Evolutionary conservation across 257 asterid species (phyloP), one percentile per base, ranked within the genome.

Genomic region (Echites panduratus): DNA sequence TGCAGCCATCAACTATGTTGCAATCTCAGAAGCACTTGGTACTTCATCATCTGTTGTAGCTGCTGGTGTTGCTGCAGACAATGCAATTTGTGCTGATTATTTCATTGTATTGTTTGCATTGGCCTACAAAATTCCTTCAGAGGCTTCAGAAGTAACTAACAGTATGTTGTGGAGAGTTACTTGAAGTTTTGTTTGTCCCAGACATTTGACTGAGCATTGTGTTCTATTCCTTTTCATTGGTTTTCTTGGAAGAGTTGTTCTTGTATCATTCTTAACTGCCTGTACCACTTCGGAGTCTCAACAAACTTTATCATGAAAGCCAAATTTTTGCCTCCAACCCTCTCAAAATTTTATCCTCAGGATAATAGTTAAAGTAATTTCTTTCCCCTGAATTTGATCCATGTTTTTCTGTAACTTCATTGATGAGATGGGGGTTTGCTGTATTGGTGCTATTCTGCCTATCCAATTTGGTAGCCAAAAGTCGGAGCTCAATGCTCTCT

Each of bases 51-150:
- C 96, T 52, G 88, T 92, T 73, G 73, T 89, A 67, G 93, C 97
- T 62, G 96, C 96, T 12, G 96, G 97, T 65, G 90, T 92, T 68
- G 97, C 92, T 71, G 96, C 97, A n/a, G 96, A 92, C 82, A 92
- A 92, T 72, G 93, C 88, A 70, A 85, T 89, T 63, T 86, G 90
- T 81, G 96, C 89, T 48, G 6, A 86, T 45, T 92, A 92, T 80
- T 92, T 92, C 67, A 71, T 92, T 71, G 82, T 80, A 58, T 77
- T 92, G 74, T 92, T 92, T 80, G 85, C 87, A 7, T 76, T 92
- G 74, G 90, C 96, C 73, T 88, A 92, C 72, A 88, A 88, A 82
- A 85, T 92, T 66, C 95, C 96, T 75, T 73, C 92, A 2, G 96
- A 92, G 79, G 81, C 83, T 52, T 75, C 87, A 70, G 77, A 75